A percentile compares a stretch with the other conserved stretches of the same genome.
phyloP scores from a whole-genome alignment of 257 asterid genomes.

The Solanum boliviense region DNA sequence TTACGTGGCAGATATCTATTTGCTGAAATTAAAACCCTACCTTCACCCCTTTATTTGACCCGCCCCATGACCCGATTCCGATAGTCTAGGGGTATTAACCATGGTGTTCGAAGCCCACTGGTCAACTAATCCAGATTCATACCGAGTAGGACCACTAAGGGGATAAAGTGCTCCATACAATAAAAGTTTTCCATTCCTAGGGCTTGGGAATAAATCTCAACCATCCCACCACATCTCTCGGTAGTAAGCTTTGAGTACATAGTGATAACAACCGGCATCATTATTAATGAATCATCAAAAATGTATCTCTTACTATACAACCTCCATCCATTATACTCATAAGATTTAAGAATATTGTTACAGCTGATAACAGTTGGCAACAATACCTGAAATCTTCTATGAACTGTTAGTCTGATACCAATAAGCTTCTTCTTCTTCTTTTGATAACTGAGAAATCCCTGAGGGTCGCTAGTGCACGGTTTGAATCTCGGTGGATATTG shows the following conservation, averaged over 20 bases:
- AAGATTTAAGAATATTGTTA: background rate
- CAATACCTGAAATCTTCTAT: background rate
- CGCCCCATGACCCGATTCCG: background rate
- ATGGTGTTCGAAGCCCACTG: background rate
- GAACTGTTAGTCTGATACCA: background rate
- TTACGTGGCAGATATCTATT: background rate
- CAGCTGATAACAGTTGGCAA: background rate
- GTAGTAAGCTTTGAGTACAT: background rate
- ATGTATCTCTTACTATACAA: background rate
- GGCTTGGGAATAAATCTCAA: background rate
- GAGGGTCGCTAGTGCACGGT: background rate
- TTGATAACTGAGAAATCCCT: background rate
- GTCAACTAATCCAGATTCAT: background rate
- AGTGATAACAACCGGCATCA: background rate
- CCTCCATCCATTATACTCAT: background rate
- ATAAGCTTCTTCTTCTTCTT: background rate
- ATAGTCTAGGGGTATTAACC: background rate
- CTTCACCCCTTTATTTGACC: background rate
- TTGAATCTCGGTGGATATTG: background rate
- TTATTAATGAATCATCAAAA: background rate
- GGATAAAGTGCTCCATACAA: background rate
- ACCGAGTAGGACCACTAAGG: background rate
- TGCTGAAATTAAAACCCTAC: background rate
- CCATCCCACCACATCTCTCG: background rate
- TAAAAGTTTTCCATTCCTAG: background rate